Conservation (phyloP, 768 basidiomycete genomes). For the Imleria badia region DNA sequence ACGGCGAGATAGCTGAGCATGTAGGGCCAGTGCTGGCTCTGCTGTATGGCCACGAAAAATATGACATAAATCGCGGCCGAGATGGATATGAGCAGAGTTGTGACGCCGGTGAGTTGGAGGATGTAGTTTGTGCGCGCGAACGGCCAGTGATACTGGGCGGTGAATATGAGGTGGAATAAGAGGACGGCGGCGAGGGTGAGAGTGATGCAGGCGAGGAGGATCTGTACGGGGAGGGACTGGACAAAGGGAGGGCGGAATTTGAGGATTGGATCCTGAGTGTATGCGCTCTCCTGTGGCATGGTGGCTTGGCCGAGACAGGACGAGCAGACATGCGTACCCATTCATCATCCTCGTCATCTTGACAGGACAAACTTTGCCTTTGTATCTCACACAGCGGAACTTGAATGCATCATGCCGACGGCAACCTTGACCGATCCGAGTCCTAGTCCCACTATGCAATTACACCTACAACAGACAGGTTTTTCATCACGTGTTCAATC, state of each 20-base stretch:
- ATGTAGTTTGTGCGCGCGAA: constrained; percentile 91
- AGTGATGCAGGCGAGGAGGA: constrained; percentile 81
- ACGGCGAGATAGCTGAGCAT: constrained; percentile 93
- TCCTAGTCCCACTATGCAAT: no score
- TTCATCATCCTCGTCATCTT: background rate
- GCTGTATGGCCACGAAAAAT: constrained; percentile 52
- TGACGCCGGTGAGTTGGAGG: constrained; percentile 83
- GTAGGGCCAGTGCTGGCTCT: constrained; percentile 86
- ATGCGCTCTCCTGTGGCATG: constrained; percentile 23
- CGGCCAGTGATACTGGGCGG: constrained; percentile 94
- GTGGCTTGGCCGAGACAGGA: constrained; percentile 11
- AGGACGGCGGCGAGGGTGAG: constrained; percentile 83
- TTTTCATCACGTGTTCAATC: no score
- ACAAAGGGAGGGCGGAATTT: constrained; percentile 76
- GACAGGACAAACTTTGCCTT: no score
- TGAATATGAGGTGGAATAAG: constrained; percentile 90
- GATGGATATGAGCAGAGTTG: constrained; percentile 73
- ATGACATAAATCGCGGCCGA: constrained; percentile 78
- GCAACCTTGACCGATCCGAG: no score
- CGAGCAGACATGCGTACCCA: background rate
- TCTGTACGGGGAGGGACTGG: constrained; percentile 87
- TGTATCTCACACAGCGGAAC: no score
- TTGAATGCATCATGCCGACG: no score
- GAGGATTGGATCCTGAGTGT: constrained; percentile 68
- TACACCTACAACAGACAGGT: no score